These are phyloP conservation scores for Bretschneidera sinensis DNA, from an alignment of 345 rosid genomes.

Conservation along the genomic window DNA sequence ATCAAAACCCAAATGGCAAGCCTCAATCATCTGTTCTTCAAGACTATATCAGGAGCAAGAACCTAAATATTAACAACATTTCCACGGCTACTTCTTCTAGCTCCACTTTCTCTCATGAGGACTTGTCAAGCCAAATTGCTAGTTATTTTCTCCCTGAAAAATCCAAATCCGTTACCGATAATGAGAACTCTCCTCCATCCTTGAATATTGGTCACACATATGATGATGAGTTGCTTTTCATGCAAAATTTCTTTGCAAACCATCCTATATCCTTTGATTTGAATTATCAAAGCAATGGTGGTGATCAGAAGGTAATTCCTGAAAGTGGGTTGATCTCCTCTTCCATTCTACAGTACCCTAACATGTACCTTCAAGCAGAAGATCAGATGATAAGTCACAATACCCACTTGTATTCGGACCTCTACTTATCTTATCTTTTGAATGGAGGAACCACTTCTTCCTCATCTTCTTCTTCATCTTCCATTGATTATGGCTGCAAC, in stretches of 20 bases:
- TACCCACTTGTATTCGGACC: slow-evolving; percentile 48
- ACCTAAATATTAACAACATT: too few relatives aligned
- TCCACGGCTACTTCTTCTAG: too few relatives aligned
- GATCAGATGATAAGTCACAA: slow-evolving; percentile 13
- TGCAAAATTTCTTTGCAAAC: slow-evolving; percentile 53
- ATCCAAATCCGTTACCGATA: too few relatives aligned
- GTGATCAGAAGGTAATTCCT: not conserved
- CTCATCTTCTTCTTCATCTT: slow-evolving; percentile 22
- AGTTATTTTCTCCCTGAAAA: too few relatives aligned
- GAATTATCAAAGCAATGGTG: slow-evolving; percentile 14
- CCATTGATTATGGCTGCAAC: slow-evolving; percentile 13
- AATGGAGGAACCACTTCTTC: slow-evolving; percentile 38
- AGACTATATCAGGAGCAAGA: slow-evolving; percentile 67
- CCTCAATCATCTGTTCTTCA: slow-evolving; percentile 65
- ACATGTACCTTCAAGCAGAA: slow-evolving; percentile 10
- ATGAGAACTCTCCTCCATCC: slow-evolving; percentile 29
- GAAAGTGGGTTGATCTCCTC: slow-evolving; percentile 20
- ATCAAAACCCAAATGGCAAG: slow-evolving; percentile 9
- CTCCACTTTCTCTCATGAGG: slow-evolving; percentile 25
- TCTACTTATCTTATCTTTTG: slow-evolving; percentile 52
- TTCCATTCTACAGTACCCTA: slow-evolving; percentile 14
- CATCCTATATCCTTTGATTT: too few relatives aligned
- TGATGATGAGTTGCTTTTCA: slow-evolving; percentile 67
- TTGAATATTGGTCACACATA: slow-evolving; percentile 30
- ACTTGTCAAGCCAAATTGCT: too few relatives aligned